Base-by-base conservation (phyloP, 257 asterid genomes). In the Oldenlandia corymbosa region DNA sequence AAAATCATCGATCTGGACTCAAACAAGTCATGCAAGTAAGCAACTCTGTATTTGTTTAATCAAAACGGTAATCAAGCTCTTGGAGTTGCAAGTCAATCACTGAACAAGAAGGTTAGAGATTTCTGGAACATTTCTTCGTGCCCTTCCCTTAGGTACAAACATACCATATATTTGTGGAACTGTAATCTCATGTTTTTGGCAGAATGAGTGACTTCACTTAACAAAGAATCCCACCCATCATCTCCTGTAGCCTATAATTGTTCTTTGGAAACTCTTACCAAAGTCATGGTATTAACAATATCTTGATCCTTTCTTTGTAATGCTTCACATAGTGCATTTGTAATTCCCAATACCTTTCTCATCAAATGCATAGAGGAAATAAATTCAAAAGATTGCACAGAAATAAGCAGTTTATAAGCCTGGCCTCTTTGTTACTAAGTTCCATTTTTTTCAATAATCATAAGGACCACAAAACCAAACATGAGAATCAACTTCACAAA, bases 251-350 rank as follows among this genome's bases (percentile, higher is more conserved):
- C 14, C 10, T 66, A 24, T 1, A 55, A 5, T 3, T 32, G 21
- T 18, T 42, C 47, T 42, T 42, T 42, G 11, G 45, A 26, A 8
- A 54, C 27, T 11, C 17, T 18, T 8, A 66, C 43, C 28, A 11
- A 26, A 5, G 12, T 9, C 11, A 41, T 41, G 1, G 47, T 18
- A 42, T 54, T 41, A 6, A 45, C 6, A n/a, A 56, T 56, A 43
- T 56, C 64, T 66, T 66, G 47, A 55, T 66, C 0, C 41, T 47
- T 58, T 24, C 51, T 56, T 5, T 58, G 10, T 7, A 39, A 43
- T 11, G 16, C 8, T 43, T 43, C n/a, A 1, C n/a, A 16, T 20
- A 45, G 50, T 8, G 3, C 23, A 43, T 43, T 43, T 43, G 48
- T 43, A 11, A 43, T 43, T 11, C n/a, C 39, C 9, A 43, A 43